Conservation (phyloP, 495 filamentous ascomycete genomes). For the Aspergillus kassunensis region DNA sequence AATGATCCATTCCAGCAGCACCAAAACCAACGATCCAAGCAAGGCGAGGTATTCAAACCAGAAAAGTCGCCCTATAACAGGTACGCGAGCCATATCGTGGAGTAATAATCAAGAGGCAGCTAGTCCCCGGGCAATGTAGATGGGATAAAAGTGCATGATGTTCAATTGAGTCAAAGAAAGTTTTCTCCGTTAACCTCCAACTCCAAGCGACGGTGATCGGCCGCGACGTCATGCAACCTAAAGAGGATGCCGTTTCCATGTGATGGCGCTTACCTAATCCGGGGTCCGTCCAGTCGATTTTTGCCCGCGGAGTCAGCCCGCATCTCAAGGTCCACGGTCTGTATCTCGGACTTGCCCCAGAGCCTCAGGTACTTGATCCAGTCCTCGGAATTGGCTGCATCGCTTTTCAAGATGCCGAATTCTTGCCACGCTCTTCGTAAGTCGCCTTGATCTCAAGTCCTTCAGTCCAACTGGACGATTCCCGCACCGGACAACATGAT, state of each 20-base stretch:
- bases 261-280: constrained; percentile 37
- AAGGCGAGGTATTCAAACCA: constrained; percentile 83
- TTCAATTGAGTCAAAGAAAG: background rate
- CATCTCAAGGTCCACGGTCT: background rate
- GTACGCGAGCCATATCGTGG: constrained; percentile 64
- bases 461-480: background rate
- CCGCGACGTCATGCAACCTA: constrained; percentile 19
- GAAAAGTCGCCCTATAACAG: constrained; percentile 78
- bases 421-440: constrained; percentile 95
- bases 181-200: background rate
- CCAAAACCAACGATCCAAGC: constrained; percentile 72
- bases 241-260: constrained; percentile 22
- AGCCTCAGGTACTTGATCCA: background rate
- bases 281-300: constrained; percentile 21
- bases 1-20: constrained; percentile 75
- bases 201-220: background rate
- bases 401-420: constrained; percentile 70
- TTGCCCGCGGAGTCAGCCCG: constrained; percentile 7
- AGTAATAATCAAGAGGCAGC: background rate
- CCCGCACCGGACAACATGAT: too few species aligned
- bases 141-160: constrained; percentile 1
- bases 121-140: background rate
- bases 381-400: constrained; percentile 3
- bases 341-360: background rate
- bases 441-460: constrained; percentile 24